Base-by-base conservation (phyloP, 495 filamentous ascomycete genomes). In the Xylaria venustula region DNA sequence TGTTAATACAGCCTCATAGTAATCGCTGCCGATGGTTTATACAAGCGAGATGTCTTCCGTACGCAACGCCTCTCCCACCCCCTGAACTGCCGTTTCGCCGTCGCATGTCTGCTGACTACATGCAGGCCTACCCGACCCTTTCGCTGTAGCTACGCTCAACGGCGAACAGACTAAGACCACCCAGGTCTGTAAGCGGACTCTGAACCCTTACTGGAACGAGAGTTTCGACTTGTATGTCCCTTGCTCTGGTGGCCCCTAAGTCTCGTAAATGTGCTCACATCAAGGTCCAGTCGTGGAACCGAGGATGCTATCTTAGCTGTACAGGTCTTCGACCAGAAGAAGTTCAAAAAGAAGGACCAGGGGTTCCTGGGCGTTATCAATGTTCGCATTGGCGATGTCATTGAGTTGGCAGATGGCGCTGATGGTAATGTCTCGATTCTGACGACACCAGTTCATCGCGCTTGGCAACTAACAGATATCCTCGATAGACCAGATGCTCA, bases 301-400 rank as follows among this genome's bases (percentile, higher is more conserved):
- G 94, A 98, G 69, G 92, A 96, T 65, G 96, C 92, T 70, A 97
- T 98, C 65, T 84, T 98, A 20, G 93, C 93, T 19, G 92, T 98
- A 42, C 94, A 98, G 73, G 96, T 98, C 47, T 98, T 98, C 69
- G 94, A 98, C 73, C 94, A 98, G 74, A 98, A 97, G 81, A 98
- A 98, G 75, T 98, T 98, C 81, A 98, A 98, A 80, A 98, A 98
- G 84, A 98, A 98, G 90, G 94, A 98, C 68, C 94, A 98, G 73
- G 94, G 94, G 1, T 98, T 98, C 67, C 84, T 98, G 20, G 94
- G 94, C 37, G 94, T 98, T 37, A 97, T 98, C 65, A 98, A 98
- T 73, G 88, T 98, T 59, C 89, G 92, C 53, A 88, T 98, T 56
- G 95, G 94, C 58, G 90, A 91, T 80, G 89, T 93, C 37, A 90